phyloP scores from a whole-genome alignment of 805 yeast species.

The Metschnikowia borealis region DNA sequence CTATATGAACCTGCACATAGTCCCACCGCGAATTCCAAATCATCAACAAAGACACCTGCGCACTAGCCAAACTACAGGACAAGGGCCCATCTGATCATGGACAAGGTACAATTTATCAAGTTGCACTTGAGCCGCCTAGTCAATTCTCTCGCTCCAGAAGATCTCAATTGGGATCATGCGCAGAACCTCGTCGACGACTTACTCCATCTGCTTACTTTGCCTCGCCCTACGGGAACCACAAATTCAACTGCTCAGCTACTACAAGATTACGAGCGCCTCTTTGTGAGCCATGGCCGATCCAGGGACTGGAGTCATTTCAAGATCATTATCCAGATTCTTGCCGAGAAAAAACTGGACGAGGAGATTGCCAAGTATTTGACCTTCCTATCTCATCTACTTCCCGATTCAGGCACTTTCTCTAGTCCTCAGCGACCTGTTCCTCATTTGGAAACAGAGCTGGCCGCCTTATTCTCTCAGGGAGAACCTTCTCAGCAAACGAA shows the following conservation, averaged over 20 bases:
- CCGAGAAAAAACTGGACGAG: constrained; percentile 25
- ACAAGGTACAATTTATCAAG: constrained; percentile 29
- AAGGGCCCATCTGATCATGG: constrained; percentile 20
- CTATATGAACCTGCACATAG: neutral
- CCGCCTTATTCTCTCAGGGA: neutral
- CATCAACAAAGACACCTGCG: constrained; percentile 6
- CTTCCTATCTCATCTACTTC: constrained; percentile 22
- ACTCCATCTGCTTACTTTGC: constrained; percentile 5
- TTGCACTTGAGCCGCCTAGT: constrained; percentile 34
- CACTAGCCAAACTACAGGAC: constrained; percentile 11
- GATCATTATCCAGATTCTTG: constrained; percentile 25
- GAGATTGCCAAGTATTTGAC: constrained; percentile 34
- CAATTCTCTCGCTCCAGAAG: constrained; percentile 33
- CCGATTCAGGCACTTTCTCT: constrained; percentile 2
- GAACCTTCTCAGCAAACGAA: neutral
- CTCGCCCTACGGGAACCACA: constrained; percentile 2
- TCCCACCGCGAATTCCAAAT: constrained; percentile 1
- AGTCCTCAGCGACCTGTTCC: constrained; percentile 2
- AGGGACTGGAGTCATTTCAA: constrained; percentile 35
- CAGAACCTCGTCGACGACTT: constrained; percentile 31
- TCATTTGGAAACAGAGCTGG: neutral
- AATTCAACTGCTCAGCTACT: constrained; percentile 20
- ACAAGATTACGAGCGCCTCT: constrained; percentile 21
- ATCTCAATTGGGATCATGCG: constrained; percentile 33
- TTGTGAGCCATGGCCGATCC: constrained; percentile 23